These are phyloP conservation scores for Haplographium delicatum DNA, from an alignment of 495 filamentous ascomycete species.

Conservation along the genomic window DNA sequence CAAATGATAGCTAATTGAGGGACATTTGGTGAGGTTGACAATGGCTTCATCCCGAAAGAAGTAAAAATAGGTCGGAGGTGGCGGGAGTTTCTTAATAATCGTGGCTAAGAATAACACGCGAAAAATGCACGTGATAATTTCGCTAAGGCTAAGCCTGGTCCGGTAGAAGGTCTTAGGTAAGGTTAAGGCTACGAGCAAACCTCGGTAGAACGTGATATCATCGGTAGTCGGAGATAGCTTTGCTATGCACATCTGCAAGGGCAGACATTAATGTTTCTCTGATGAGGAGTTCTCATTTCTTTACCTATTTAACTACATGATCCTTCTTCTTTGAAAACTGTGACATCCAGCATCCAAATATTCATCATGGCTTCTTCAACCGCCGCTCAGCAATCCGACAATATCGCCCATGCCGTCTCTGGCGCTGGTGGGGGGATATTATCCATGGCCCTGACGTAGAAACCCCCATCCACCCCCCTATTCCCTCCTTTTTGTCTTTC, in stretches of 20 bases:
- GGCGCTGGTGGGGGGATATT: slow-evolving; percentile 88
- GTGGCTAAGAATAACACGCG: slow-evolving; percentile 1
- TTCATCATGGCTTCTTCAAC: slow-evolving; percentile 29
- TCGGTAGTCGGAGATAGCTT: slow-evolving; percentile 12
- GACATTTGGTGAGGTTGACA: slow-evolving; percentile 6
- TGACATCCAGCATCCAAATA: neutral
- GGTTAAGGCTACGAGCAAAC: too few relatives aligned
- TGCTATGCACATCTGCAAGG: slow-evolving; percentile 6
- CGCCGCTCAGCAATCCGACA: slow-evolving; percentile 68
- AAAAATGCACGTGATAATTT: neutral
- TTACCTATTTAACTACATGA: too few relatives aligned
- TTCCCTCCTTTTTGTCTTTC: slow-evolving; percentile 1
- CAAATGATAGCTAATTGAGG: slow-evolving; percentile 22
- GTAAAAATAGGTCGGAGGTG: too few relatives aligned
- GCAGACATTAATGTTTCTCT: slow-evolving; percentile 7
- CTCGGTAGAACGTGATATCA: neutral
- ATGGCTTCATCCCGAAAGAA: neutral
- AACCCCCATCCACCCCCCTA: neutral
- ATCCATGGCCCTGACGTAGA: slow-evolving; percentile 90
- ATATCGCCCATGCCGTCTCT: slow-evolving; percentile 83
- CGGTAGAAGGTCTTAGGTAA: too few relatives aligned
- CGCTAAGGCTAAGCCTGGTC: neutral
- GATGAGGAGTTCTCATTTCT: too few relatives aligned
- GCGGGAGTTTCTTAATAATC: slow-evolving; percentile 15
- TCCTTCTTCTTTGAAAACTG: neutral